Conservation (phyloP, 2,329 filamentous ascomycete species). For the Niveomyces coronatus region DNA sequence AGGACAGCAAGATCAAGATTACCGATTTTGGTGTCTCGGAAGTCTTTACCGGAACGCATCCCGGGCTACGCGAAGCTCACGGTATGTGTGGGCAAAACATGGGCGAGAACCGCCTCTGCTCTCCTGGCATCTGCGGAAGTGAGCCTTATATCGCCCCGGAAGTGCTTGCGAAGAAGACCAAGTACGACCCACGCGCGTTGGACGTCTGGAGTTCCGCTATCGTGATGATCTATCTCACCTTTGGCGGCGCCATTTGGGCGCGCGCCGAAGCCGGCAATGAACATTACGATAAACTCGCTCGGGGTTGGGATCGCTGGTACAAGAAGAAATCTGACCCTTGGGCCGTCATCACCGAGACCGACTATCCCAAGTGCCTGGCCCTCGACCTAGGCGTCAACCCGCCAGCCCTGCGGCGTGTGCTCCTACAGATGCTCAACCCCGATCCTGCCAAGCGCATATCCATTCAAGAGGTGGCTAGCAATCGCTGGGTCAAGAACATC, state of each 20-base stretch:
- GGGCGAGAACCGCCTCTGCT: conserved; percentile 59
- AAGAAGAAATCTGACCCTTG: conserved; percentile 35
- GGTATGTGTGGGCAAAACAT: conserved; percentile 67
- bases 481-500: conserved; percentile 62
- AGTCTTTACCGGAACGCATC: conserved; percentile 74
- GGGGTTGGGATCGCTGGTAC: conserved; percentile 61
- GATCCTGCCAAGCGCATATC: conserved; percentile 60
- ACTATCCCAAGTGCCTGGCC: conserved; percentile 54
- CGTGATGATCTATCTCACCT: conserved; percentile 68
- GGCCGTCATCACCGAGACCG: conserved; percentile 38
- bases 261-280: conserved; percentile 47
- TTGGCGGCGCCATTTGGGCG: conserved; percentile 64
- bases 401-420: conserved; percentile 55
- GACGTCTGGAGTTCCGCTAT: conserved; percentile 84
- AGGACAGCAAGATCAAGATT: conserved; percentile 76
- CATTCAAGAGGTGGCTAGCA: conserved; percentile 57
- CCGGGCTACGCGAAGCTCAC: conserved; percentile 61
- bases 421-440: conserved; percentile 77
- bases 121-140: conserved; percentile 75
- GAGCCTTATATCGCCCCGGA: conserved; percentile 83
- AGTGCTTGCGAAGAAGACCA: conserved; percentile 56
- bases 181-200: conserved; percentile 63
- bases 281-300: conserved; percentile 55
- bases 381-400: conserved; percentile 58
- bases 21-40: conserved; percentile 87